A percentile compares a stretch with the other conserved stretches of the same genome.
These are phyloP conservation scores for Sphagnurus paluster DNA, from an alignment of 1,284 basidiomycete species.

Conservation along the genomic window DNA sequence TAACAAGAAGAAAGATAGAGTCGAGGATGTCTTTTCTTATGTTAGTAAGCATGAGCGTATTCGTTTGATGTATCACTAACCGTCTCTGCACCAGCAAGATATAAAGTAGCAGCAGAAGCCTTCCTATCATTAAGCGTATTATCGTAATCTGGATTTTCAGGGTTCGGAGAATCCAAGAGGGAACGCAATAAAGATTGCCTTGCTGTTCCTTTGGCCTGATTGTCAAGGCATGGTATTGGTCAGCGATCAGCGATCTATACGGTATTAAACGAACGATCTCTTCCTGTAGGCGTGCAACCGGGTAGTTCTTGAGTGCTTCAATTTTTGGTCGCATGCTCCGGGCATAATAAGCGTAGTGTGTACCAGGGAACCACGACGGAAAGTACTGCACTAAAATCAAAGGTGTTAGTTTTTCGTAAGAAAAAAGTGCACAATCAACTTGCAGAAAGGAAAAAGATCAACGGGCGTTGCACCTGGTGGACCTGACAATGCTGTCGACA, in stretches of 20 bases:
- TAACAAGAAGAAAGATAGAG: constrained; percentile 29
- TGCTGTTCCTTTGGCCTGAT: constrained; percentile 19
- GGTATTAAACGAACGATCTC: constrained; percentile 23
- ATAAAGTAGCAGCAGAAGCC: constrained; percentile 11
- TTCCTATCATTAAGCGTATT: constrained; percentile 5
- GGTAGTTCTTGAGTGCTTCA: constrained; percentile 15
- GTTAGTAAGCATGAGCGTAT: background rate
- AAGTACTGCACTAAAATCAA: constrained; percentile 20
- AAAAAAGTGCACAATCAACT: background rate
- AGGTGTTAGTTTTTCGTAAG: background rate
- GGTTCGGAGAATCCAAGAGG: constrained; percentile 10
- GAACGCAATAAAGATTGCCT: constrained; percentile 17
- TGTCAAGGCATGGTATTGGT: no score
- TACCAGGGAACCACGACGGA: constrained; percentile 28
- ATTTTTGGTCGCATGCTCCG: constrained; percentile 6
- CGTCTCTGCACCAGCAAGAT: constrained; percentile 20
- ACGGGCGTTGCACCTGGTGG: constrained; percentile 20
- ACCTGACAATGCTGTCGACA: constrained; percentile 8
- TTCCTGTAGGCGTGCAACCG: constrained; percentile 17
- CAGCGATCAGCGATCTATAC: no score
- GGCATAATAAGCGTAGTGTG: constrained; percentile 20
- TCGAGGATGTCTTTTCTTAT: constrained; percentile 8
- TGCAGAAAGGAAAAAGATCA: constrained; percentile 22
- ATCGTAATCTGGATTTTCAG: background rate
- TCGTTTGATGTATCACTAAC: constrained; percentile 5